Evolutionary conservation across 345 rosid species (phyloP).

Genomic region (Salix brachista): DNA sequence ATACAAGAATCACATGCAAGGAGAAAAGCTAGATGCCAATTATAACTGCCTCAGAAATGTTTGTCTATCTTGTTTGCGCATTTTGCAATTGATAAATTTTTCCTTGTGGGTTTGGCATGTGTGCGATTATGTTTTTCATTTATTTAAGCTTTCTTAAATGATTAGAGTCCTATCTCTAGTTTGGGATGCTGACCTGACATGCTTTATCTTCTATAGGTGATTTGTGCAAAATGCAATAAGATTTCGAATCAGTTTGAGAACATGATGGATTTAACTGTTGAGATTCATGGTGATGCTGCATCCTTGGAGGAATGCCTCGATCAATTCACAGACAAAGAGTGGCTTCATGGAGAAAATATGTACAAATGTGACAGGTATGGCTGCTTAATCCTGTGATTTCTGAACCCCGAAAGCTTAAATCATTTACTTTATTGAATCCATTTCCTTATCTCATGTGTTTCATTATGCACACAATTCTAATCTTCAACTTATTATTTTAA

Average conservation of each 20-base stretch:
- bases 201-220: slow-evolving; percentile 45
- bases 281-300: slow-evolving; percentile 85
- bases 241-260: slow-evolving; percentile 86
- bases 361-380: slow-evolving; percentile 92
- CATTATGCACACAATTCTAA: background rate
- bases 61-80: background rate
- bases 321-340: slow-evolving; percentile 77
- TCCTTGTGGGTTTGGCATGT: background rate
- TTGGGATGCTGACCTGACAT: slow-evolving; percentile 13
- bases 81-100: background rate
- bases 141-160: background rate
- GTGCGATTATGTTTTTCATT: background rate
- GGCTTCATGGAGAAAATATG: slow-evolving; percentile 96
- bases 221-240: slow-evolving; percentile 64
- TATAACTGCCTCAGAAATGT: background rate
- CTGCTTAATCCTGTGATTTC: slow-evolving; percentile 5
- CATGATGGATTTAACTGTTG: slow-evolving; percentile 97
- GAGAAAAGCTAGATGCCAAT: background rate
- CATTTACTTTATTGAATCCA: background rate
- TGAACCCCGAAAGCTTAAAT: background rate
- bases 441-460: background rate
- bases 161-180: background rate
- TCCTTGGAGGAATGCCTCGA: slow-evolving; percentile 95
- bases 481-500: background rate
- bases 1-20: background rate